Conservation (phyloP, 208 protist genomes). For the Wallacemonas sp. region DNA sequence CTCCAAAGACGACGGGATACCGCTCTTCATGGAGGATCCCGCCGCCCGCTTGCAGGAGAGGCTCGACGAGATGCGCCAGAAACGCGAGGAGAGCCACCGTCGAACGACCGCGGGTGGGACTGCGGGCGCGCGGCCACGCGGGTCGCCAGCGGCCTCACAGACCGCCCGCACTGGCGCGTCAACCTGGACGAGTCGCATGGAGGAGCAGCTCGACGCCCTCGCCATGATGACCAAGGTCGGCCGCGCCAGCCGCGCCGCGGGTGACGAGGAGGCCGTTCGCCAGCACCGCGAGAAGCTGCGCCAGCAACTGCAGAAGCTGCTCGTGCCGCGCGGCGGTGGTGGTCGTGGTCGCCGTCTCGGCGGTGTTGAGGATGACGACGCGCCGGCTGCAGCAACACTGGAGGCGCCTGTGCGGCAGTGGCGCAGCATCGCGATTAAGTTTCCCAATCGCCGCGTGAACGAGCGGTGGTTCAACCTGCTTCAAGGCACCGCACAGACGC, state of each 20-base stretch:
- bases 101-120: not conserved
- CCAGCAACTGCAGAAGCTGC: constrained; percentile 12
- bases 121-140: not conserved
- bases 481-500: constrained; percentile 54
- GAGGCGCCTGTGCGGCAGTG: constrained; percentile 41
- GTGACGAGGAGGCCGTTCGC: not conserved
- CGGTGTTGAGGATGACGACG: not conserved
- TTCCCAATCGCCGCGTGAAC: constrained; percentile 70
- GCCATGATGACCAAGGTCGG: constrained; percentile 3
- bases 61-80: constrained; percentile 13
- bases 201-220: constrained; percentile 2
- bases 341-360: not conserved
- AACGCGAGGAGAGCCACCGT: not conserved
- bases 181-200: not conserved
- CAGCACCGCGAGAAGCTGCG: constrained; percentile 14
- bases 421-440: constrained; percentile 70
- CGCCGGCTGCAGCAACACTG: not conserved
- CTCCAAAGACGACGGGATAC: constrained; percentile 30
- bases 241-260: not conserved
- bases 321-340: constrained; percentile 11
- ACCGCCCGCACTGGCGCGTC: not conserved
- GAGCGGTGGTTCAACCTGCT: constrained; percentile 87
- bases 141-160: not conserved
- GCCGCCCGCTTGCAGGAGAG: constrained; percentile 27
- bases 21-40: constrained; percentile 70